Evolutionary conservation across 192 early-diverging fungal genomes (phyloP).

Genomic region (Podila epicladia): DNA sequence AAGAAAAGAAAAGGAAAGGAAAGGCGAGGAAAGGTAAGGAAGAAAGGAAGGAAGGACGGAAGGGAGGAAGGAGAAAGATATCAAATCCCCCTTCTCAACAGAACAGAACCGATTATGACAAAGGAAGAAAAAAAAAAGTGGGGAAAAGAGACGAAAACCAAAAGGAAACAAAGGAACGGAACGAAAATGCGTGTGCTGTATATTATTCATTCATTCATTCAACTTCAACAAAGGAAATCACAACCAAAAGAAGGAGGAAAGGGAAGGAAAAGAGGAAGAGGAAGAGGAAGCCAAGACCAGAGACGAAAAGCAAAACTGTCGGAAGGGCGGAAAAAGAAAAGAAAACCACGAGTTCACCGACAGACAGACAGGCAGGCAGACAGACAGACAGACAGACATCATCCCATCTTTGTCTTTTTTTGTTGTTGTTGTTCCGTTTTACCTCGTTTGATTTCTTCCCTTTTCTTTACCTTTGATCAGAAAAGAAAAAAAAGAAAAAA

Average conservation of each 20-base stretch:
- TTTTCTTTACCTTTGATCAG: slow-evolving; percentile 5
- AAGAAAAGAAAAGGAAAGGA: not conserved
- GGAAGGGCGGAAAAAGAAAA: not conserved
- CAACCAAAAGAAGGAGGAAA: not conserved
- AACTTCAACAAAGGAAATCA: not conserved
- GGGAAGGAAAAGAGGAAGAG: not conserved
- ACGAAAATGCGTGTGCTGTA: not conserved
- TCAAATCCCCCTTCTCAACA: too few species aligned
- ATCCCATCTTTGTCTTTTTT: not conserved
- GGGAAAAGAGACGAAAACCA: too few species aligned
- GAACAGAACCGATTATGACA: not conserved
- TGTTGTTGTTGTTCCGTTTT: not conserved
- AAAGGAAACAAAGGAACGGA: slow-evolving; percentile 5
- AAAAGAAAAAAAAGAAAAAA: slow-evolving; percentile 13
- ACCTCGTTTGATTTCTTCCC: slow-evolving; percentile 1
- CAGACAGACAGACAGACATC: too few species aligned
- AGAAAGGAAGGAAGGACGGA: not conserved
- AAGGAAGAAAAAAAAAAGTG: slow-evolving; percentile 3
- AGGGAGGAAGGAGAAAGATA: not conserved
- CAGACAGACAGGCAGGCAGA: too few species aligned
- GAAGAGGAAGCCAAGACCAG: not conserved
- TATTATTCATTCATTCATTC: too few species aligned
- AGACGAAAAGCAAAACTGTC: not conserved
- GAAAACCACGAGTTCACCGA: not conserved
- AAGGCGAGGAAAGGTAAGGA: not conserved